These are phyloP conservation scores for Leccinum variicolor DNA, from an alignment of 768 basidiomycete genomes.

Conservation along the genomic window DNA sequence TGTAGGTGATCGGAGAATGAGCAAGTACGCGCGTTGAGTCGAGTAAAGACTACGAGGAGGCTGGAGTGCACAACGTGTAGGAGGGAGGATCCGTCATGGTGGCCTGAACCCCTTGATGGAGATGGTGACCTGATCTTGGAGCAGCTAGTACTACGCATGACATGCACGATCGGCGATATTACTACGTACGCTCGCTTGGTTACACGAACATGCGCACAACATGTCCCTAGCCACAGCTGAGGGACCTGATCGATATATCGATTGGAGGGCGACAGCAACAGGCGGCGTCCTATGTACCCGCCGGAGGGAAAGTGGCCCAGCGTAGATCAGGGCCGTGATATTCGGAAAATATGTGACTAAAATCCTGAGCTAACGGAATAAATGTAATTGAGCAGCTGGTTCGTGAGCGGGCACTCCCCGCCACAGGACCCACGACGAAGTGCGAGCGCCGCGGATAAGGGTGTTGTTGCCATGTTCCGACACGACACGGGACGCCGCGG, in stretches of 20 bases:
- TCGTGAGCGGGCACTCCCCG: neutral
- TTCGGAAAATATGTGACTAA: conserved; percentile 1
- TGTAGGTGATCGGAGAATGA: neutral
- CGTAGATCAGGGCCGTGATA: conserved; percentile 18
- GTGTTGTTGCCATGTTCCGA: conserved; percentile 3
- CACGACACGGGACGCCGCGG: conserved; percentile 13
- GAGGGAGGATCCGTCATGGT: conserved; percentile 3
- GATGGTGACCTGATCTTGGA: neutral
- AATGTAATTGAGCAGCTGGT: neutral
- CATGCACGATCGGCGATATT: neutral
- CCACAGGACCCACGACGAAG: neutral
- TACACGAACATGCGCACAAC: neutral
- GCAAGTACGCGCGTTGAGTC: neutral
- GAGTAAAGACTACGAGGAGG: neutral
- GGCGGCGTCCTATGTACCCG: neutral
- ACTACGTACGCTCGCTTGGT: neutral
- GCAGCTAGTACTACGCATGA: neutral
- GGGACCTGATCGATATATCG: neutral
- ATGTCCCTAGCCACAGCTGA: neutral
- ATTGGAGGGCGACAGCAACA: neutral
- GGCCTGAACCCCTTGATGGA: neutral
- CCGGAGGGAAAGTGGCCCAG: neutral
- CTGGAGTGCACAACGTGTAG: conserved; percentile 15
- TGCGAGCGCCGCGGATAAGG: conserved; percentile 15
- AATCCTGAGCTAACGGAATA: neutral